Conservation (phyloP, 176 grass and related monocot species). For the Neostapfia colusana region DNA sequence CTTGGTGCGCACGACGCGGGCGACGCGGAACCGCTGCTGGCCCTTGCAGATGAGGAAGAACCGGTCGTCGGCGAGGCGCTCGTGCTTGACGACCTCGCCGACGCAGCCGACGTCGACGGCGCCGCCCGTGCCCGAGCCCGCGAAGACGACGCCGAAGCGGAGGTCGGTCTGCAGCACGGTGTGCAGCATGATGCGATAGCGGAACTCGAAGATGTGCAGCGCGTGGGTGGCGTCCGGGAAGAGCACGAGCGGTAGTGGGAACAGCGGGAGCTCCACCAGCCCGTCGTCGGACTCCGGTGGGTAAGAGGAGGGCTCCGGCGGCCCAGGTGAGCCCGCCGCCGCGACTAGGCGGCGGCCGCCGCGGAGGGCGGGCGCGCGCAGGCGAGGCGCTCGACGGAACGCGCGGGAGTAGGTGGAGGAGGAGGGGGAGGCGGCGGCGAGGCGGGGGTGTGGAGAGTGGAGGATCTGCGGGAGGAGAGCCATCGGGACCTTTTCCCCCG, state of each 20-base stretch:
- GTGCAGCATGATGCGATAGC: constrained; percentile 99
- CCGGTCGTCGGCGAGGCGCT: constrained; percentile 88
- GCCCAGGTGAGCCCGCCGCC: constrained; percentile 18
- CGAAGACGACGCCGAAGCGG: constrained; percentile 65
- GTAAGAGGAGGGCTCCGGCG: constrained; percentile 31
- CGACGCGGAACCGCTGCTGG: constrained; percentile 91
- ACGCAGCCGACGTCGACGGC: constrained; percentile 81
- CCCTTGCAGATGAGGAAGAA: constrained; percentile 99
- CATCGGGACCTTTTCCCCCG: constrained; percentile 39
- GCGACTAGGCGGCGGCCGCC: constrained; percentile 21
- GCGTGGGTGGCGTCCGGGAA: constrained; percentile 80
- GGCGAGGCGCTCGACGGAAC: constrained; percentile 46
- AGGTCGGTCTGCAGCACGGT: constrained; percentile 89
- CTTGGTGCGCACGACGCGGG: constrained; percentile 64
- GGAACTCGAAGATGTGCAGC: constrained; percentile 97
- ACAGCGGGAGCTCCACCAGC: constrained; percentile 84
- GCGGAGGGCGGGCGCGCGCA: constrained; percentile 21
- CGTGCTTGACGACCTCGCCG: constrained; percentile 95
- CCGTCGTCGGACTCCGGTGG: constrained; percentile 40
- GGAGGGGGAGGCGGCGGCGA: constrained; percentile 20
- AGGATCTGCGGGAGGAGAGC: constrained; percentile 71
- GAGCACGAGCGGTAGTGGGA: constrained; percentile 92
- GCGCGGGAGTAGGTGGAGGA: no score
- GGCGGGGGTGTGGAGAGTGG: constrained; percentile 45
- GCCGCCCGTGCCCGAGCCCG: constrained; percentile 38